These are phyloP conservation scores for Lachancea cidri DNA, from an alignment of 805 yeast species.

Conservation along the genomic window DNA sequence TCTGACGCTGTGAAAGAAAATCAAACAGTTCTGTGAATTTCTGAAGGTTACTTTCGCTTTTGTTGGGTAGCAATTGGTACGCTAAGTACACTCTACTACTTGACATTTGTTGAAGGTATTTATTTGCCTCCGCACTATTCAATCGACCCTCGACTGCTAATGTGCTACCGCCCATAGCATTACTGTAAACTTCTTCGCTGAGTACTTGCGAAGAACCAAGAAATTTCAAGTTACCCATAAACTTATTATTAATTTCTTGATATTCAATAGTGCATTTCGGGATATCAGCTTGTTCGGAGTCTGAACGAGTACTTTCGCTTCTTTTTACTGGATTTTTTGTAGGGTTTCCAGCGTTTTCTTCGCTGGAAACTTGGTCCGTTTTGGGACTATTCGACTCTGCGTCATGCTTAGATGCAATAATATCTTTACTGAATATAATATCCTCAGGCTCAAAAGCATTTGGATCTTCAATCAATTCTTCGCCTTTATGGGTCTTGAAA, in stretches of 20 bases:
- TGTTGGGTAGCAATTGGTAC: slow-evolving; percentile 16
- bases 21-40: slow-evolving; percentile 19
- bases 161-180: slow-evolving; percentile 32
- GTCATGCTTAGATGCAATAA: slow-evolving; percentile 7
- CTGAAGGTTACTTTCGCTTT: slow-evolving; percentile 9
- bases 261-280: slow-evolving; percentile 9
- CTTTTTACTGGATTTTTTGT: background rate
- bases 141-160: slow-evolving; percentile 33
- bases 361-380: background rate
- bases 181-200: slow-evolving; percentile 13
- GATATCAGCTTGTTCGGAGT: background rate
- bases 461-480: slow-evolving; percentile 64
- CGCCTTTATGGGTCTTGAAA: slow-evolving; percentile 83
- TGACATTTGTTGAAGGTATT: slow-evolving; percentile 20
- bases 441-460: slow-evolving; percentile 31
- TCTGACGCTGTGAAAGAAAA: slow-evolving; percentile 15
- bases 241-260: slow-evolving; percentile 12
- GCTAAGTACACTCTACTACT: slow-evolving; percentile 17
- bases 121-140: slow-evolving; percentile 20
- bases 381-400: background rate
- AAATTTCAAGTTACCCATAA: slow-evolving; percentile 13
- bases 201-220: slow-evolving; percentile 16
- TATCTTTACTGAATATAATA: slow-evolving; percentile 27
- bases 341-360: background rate
- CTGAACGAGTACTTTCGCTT: background rate